Conservation (phyloP, 2,329 filamentous ascomycete genomes). For the Apiospora arundinis region DNA sequence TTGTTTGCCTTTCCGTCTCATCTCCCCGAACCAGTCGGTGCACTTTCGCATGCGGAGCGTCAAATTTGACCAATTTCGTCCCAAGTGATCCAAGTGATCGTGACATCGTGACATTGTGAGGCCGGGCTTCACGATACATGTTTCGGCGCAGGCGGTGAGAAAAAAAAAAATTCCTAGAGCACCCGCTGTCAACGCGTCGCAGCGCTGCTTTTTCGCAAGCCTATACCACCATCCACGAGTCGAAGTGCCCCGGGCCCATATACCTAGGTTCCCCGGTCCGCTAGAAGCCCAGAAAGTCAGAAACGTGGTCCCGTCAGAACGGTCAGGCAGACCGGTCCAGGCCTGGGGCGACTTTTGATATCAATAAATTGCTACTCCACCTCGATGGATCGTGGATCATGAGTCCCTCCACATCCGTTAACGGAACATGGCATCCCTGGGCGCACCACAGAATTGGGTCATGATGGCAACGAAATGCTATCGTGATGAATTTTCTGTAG, state of each 20-base stretch:
- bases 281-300: conserved; percentile 7
- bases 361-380: conserved; percentile 17
- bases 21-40: conserved; percentile 19
- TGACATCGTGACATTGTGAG: conserved; percentile 21
- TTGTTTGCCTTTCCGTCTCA: background rate
- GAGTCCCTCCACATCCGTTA: conserved; percentile 22
- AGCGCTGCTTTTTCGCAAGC: conserved; percentile 11
- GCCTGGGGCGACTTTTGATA: conserved; percentile 10
- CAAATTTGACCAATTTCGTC: background rate
- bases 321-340: conserved; percentile 17
- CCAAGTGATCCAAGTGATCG: conserved; percentile 1
- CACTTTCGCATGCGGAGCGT: conserved; percentile 17
- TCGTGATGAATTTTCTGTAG: conserved; percentile 15
- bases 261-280: conserved; percentile 18
- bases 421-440: conserved; percentile 20
- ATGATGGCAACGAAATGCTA: background rate
- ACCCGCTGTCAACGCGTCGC: conserved; percentile 12
- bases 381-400: conserved; percentile 8
- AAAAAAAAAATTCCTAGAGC: background rate
- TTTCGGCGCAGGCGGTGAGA: conserved; percentile 21
- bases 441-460: background rate
- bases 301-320: conserved; percentile 18
- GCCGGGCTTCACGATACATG: conserved; percentile 13
- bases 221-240: background rate
- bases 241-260: conserved; percentile 3